Conservation (phyloP, 352 stramenopile genomes). For the Phytophthora crassamura region DNA sequence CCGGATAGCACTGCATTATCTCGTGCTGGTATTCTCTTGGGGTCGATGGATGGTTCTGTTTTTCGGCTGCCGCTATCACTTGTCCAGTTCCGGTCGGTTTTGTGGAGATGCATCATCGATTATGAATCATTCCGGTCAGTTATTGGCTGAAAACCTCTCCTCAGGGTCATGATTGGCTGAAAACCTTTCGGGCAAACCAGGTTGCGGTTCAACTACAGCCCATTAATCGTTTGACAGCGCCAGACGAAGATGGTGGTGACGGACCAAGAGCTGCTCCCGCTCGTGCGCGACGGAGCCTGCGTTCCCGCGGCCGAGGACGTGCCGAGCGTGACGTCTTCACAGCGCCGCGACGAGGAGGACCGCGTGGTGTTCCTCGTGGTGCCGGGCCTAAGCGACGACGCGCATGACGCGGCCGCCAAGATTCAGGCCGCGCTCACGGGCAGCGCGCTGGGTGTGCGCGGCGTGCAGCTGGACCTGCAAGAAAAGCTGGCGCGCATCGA, state of each 20-base stretch:
- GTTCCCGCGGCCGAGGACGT: conserved; percentile 73
- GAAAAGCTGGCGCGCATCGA: conserved; percentile 79
- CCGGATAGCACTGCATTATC: too few species aligned
- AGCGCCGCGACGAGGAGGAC: conserved; percentile 55
- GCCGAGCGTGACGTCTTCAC: conserved; percentile 73
- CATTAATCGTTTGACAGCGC: too few species aligned
- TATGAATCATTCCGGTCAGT: too few species aligned
- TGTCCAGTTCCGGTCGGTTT: too few species aligned
- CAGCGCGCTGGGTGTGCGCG: conserved; percentile 42
- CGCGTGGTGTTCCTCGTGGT: conserved; percentile 80
- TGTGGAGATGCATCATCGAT: too few species aligned
- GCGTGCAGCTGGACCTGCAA: conserved; percentile 64
- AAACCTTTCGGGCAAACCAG: too few species aligned
- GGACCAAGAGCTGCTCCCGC: conserved; percentile 38
- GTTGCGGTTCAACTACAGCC: too few species aligned
- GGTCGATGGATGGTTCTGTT: too few species aligned
- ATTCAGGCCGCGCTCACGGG: conserved; percentile 46
- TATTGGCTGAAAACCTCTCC: too few species aligned
- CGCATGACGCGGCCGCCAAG: conserved; percentile 25
- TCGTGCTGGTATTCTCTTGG: too few species aligned
- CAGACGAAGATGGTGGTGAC: conserved; percentile 30
- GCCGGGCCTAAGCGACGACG: conserved; percentile 46
- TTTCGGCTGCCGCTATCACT: too few species aligned
- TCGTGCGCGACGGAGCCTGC: conserved; percentile 50
- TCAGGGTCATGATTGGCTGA: too few species aligned